Base-by-base conservation (phyloP, 345 rosid genomes). In the Rhizophora mangle region DNA sequence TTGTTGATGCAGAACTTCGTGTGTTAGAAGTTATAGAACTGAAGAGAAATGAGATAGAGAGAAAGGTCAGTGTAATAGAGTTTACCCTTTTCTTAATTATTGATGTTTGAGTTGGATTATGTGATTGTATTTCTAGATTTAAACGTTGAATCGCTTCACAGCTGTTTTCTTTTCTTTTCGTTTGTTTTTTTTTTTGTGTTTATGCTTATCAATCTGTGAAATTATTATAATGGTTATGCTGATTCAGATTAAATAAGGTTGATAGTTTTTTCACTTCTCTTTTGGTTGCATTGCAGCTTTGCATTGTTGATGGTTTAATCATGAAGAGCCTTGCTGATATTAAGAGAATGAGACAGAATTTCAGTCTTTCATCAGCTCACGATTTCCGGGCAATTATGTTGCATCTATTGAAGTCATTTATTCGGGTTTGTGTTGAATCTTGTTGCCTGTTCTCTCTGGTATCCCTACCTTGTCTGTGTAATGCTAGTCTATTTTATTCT, bases 361-460 rank as follows among this genome's bases (percentile, higher is more conserved):
- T 67, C 20, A 19, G 8, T 22, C n/a, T 11, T 18, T 1, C 21
- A 13, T 54, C 61, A 31, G 51, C 70, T 54, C 16, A 22, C 21
- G 61, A 67, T 29, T 55, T 21, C 36, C 49, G n/a, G 30, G 22
- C 27, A 54, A 55, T 67, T n/a, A 3, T 62, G 51, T 62, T 62
- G 11, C 47, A 62, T 27, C 47, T 62, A 47, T 37, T 37, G 49
- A 67, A 67, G 61, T 67, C 70, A 34, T 67, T 53, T 29, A 53
- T 67, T 2, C 20, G 36, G 70, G 70, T 67, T 54, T 29, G 61
- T 54, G 10, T 54, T 22, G 51, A 20, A 53, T 31, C 15, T 15
- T 53, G 7, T 19, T 6, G 43, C 11, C 37, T 66, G 22, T 31
- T n/a, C 22, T 54, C 11, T 20, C 18, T 29, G 6, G 21, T 54